Evolutionary conservation across 2,329 filamentous ascomycete species (phyloP).

Genomic region (Aspergillus glaucus): DNA sequence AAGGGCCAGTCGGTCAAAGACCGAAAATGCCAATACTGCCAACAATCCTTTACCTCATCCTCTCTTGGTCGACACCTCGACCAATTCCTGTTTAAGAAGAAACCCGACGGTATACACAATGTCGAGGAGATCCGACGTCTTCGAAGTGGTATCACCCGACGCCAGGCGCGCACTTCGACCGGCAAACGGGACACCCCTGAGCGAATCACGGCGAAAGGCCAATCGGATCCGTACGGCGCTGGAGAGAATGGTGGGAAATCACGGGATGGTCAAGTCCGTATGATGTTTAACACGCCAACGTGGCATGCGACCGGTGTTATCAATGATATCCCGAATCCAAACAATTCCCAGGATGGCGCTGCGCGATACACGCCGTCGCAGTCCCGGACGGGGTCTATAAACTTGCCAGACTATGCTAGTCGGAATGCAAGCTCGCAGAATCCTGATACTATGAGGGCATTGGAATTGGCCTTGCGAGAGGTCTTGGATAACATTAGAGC

Average conservation of each 20-base stretch:
- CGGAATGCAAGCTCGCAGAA: slow-evolving; percentile 60
- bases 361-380: slow-evolving; percentile 25
- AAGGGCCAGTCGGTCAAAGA: slow-evolving; percentile 63
- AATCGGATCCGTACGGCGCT: slow-evolving; percentile 24
- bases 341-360: slow-evolving; percentile 37
- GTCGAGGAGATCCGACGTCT: slow-evolving; percentile 82
- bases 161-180: slow-evolving; percentile 66
- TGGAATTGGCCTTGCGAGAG: slow-evolving; percentile 79
- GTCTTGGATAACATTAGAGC: slow-evolving; percentile 74
- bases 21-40: slow-evolving; percentile 80
- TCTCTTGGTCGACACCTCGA: slow-evolving; percentile 90
- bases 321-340: slow-evolving; percentile 60
- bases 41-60: slow-evolving; percentile 85
- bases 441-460: slow-evolving; percentile 74
- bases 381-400: slow-evolving; percentile 24
- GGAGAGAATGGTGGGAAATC: slow-evolving; percentile 31
- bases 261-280: slow-evolving; percentile 34
- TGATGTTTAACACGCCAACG: slow-evolving; percentile 55
- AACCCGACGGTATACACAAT: slow-evolving; percentile 86
- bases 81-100: slow-evolving; percentile 88
- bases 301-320: slow-evolving; percentile 77
- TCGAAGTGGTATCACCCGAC: slow-evolving; percentile 76
- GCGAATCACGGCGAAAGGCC: slow-evolving; percentile 44
- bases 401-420: slow-evolving; percentile 50
- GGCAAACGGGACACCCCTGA: slow-evolving; percentile 58